These are phyloP conservation scores for Hydrangea macrophylla DNA, from an alignment of 148 eudicot genomes.

Conservation along the genomic window DNA sequence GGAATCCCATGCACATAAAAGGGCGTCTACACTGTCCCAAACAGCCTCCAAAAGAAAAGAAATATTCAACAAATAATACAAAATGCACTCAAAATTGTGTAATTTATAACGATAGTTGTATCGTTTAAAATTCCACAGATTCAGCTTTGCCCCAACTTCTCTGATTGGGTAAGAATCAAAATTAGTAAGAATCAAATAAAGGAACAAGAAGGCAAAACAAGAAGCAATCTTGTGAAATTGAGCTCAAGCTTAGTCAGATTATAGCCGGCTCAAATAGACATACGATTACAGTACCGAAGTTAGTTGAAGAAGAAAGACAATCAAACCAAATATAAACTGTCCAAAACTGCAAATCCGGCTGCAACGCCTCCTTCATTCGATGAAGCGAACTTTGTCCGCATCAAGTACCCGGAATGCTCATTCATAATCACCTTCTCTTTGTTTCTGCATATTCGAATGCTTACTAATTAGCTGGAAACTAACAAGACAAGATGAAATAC, in stretches of 20 bases:
- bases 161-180: not conserved
- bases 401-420: slow-evolving; percentile 72
- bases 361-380: slow-evolving; percentile 98
- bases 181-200: not conserved
- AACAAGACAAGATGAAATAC: not conserved
- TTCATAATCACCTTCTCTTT: slow-evolving; percentile 61
- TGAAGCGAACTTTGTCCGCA: slow-evolving; percentile 92
- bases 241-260: not conserved
- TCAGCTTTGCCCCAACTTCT: not conserved
- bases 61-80: too few relatives aligned
- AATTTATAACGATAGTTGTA: not conserved
- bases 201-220: not conserved
- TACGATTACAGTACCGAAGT: not conserved
- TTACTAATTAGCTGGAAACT: not conserved
- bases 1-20: too few relatives aligned
- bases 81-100: not conserved
- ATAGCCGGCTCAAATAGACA: not conserved
- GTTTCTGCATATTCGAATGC: slow-evolving; percentile 44
- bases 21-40: too few relatives aligned
- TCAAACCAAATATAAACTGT: slow-evolving; percentile 70
- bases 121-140: not conserved
- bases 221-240: not conserved
- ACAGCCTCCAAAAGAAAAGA: too few relatives aligned
- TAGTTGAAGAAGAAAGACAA: not conserved
- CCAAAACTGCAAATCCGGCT: slow-evolving; percentile 93